phyloP scores from a whole-genome alignment of 305 asterid species.

The Plantago coronopus region DNA sequence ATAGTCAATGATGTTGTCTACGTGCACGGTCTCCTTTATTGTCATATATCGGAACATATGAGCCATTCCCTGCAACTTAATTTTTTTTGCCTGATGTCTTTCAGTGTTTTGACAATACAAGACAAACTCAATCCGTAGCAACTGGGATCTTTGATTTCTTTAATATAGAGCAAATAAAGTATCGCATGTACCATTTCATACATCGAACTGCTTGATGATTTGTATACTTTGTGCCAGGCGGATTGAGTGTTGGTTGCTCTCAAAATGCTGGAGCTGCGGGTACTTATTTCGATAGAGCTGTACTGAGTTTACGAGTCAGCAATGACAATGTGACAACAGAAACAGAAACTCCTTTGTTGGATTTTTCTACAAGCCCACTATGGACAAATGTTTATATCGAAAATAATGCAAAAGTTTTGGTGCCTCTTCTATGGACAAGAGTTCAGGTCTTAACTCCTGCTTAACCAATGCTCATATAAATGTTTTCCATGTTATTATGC shows the following conservation, averaged over 20 bases:
- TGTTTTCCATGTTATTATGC: constrained; percentile 4
- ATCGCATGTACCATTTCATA: no score
- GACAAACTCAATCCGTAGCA: no score
- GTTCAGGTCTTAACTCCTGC: constrained; percentile 71
- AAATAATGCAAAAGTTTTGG: constrained; percentile 89
- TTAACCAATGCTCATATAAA: neutral
- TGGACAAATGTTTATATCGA: constrained; percentile 97
- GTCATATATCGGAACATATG: no score
- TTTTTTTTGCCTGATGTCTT: no score
- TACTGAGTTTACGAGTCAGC: constrained; percentile 87
- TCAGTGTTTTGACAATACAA: no score
- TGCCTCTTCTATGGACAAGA: constrained; percentile 97
- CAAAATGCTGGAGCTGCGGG: constrained; percentile 97
- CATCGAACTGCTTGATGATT: constrained; percentile 22
- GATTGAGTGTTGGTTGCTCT: constrained; percentile 77
- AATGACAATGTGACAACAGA: constrained; percentile 86
- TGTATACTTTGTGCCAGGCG: constrained; percentile 60
- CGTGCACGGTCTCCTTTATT: no score
- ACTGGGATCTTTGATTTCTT: no score
- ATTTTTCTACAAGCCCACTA: constrained; percentile 85
- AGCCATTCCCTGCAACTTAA: neutral
- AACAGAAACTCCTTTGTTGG: constrained; percentile 95
- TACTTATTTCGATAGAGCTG: constrained; percentile 87
- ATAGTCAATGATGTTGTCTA: no score
- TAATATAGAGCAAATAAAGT: no score